Evolutionary conservation across 345 rosid species (phyloP).

Genomic region (Eucalyptus erythrocorys): DNA sequence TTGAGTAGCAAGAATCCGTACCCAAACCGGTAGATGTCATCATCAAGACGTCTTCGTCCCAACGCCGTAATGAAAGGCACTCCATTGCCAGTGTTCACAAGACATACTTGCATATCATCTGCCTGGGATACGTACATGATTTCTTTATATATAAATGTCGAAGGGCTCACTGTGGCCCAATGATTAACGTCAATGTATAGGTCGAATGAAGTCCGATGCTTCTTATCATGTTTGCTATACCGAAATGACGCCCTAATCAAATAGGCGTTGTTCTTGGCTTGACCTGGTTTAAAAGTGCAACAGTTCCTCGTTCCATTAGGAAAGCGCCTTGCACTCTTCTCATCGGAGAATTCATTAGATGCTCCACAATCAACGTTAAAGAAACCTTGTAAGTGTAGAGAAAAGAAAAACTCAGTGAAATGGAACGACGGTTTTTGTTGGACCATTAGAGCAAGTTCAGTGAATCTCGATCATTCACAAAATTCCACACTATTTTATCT

Average conservation of each 20-base stretch:
- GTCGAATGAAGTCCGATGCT: slow-evolving; percentile 7
- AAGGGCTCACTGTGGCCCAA: neutral
- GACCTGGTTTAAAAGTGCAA: slow-evolving; percentile 11
- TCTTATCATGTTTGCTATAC: slow-evolving; percentile 26
- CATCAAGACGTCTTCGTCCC: neutral
- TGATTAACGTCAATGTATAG: slow-evolving; percentile 1
- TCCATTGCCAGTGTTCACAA: neutral
- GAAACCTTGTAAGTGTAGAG: slow-evolving; percentile 9
- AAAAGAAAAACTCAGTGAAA: neutral
- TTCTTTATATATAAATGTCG: neutral
- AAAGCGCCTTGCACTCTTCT: slow-evolving; percentile 7
- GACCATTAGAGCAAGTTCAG: neutral
- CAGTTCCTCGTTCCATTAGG: slow-evolving; percentile 31
- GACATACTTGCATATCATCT: neutral
- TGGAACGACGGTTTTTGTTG: neutral
- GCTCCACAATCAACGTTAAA: slow-evolving; percentile 35
- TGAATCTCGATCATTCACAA: neutral
- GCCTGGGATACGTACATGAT: neutral
- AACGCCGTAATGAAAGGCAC: neutral
- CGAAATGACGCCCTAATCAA: slow-evolving; percentile 14
- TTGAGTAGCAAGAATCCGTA: neutral
- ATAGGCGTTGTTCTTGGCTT: slow-evolving; percentile 12
- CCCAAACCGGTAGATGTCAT: neutral
- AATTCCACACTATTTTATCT: neutral
- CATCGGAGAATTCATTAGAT: slow-evolving; percentile 3